Evolutionary conservation across 1,284 basidiomycete species (phyloP), one percentile per base, ranked within the genome.

Genomic region (Fomitopsis palustris): DNA sequence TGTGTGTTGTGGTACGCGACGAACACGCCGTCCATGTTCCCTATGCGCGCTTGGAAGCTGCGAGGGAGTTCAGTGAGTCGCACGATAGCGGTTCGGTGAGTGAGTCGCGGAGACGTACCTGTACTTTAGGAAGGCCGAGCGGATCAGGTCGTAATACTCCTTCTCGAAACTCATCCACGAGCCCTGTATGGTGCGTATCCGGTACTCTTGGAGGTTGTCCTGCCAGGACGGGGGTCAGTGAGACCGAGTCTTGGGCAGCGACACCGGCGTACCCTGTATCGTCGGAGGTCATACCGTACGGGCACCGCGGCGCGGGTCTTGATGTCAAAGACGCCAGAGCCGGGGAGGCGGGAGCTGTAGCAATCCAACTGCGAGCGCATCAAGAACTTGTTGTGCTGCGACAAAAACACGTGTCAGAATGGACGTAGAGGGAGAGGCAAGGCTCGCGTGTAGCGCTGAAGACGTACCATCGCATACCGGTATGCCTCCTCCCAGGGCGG

Each of bases 361-460:
- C 95, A 96, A 72, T 99, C 96, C 10, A 99, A 81, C 72, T 99
- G 96, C 0, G 95, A 97, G 17, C 96, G 92, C 90, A 98, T 94
- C 51, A 98, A 79, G 62, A 98, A 87, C 12, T 82, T 83, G 2
- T 84, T 76, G 2, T 87, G 87, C 90, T 95, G 66, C 5, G 4
- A 35, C 35, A 10, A 21, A 23, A 8, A 37, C 16, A 27, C 59
- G 14, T 37, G 17, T 45, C 12, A 47, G 17, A 17, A 16, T 29
- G 27, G 29, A 25, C 25, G 29, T 47, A 12, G 14, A 12, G 21
- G 3, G 25, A 12, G 7, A 7, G 47, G 54, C 59, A 31, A 54
- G 6, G 47, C 51, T 25, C 35, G 21, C 39, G 21, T n/a, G 42
- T 21, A 33, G 35, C 45, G n/a, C n/a, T n/a, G n/a, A n/a, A 19